Evolutionary conservation across 1,284 basidiomycete genomes (phyloP), one percentile per base, ranked within the genome.

Genomic region (Sanghuangporus sanghuang): DNA sequence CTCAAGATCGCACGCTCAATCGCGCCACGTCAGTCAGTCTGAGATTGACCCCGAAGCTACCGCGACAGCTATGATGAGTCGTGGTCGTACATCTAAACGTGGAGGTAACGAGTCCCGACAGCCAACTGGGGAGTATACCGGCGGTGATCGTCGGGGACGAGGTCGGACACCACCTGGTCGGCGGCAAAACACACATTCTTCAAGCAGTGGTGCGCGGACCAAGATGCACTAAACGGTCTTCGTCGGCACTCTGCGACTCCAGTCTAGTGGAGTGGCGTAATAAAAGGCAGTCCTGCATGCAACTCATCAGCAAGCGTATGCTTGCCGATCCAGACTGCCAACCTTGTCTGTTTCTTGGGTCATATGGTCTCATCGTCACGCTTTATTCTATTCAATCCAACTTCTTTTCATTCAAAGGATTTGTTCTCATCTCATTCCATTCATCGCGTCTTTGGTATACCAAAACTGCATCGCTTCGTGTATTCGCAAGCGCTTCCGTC

Each of bases 61-160:
- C 23, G 63, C 58, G 38, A 52, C 46, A 27, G 63, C 59, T 38
- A 59, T 64, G 57, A 23, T 60, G 50, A 60, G 12, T 23, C 63
- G 63, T 18, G 63, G 63, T 32, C 63, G 63, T 16, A 27, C 56
- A 9, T 57, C 50, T 5, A 32, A 59, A 32, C 53, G 57, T 36
- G 35, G 27, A 27, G 60, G 58, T 35, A 27, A 50, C 6, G 63
- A 55, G 56, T 27, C 18, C n/a, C 42, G 27, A 40, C 44, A 50
- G 35, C 23, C 38, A 8, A n/a, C 27, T 36, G 27, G 42, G 2
- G 44, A 32, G 36, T 61, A 58, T 46, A 40, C 39, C 36, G 57
- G 57, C n/a, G 57, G 63, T n/a, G 57, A 64, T 21, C 57, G 63
- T 7, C 63, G 63, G n/a, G 63, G 57, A 18, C 63, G 57, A 32